Evolutionary conservation across 176 grass and related monocot species (phyloP), one percentile per base, ranked within the genome.

Genomic region (Aegilops umbellulata): DNA sequence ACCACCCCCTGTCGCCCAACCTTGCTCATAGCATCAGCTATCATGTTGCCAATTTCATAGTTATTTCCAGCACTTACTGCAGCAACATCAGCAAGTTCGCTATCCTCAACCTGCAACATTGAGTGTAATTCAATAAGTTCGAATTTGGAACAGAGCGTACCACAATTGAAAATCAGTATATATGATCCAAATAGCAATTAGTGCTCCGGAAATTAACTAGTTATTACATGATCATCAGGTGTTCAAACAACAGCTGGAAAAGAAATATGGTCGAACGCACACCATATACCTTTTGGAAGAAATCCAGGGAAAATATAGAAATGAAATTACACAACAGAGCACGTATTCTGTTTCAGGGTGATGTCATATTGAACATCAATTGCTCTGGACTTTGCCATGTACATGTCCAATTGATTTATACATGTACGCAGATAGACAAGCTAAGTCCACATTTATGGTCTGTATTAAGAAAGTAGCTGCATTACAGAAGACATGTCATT

Each of bases 1-100:
- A 94, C 86, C 60, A 94, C 92, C 11, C 92, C 92, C 32, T 94
- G 82, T 16, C 86, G 81, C 6, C 92, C 92, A 66, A 94, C 92
- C 61, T 91, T 94, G 80, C 65, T 78, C 89, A 94, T 91, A 64
- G 92, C 92, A 9, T 91, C 89, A 81, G 92, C 92, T 47, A 94
- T 91, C 83, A 94, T 91, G 84, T 91, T 84, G 7, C 92, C 89
- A 75, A 94, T 87, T 88, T 88, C 86, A 9, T 88, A 88, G 74
- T 94, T 88, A 87, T 90, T 91, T 67, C 88, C 92, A 71, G 92
- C 85, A 61, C 86, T 91, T 58, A 91, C 85, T 10, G 89, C 86
- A 69, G 92, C 89, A 78, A 91, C 86, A 89, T 88, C 92, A 73
- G 89, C 87, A 86, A 91, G 92, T 61, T 94, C 89, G 20, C 51